Percentiles rank a stretch among this genome's conserved stretches.
These are phyloP conservation scores for Carpinus viminea DNA, from an alignment of 306 rosid genomes.

Conservation along the genomic window DNA sequence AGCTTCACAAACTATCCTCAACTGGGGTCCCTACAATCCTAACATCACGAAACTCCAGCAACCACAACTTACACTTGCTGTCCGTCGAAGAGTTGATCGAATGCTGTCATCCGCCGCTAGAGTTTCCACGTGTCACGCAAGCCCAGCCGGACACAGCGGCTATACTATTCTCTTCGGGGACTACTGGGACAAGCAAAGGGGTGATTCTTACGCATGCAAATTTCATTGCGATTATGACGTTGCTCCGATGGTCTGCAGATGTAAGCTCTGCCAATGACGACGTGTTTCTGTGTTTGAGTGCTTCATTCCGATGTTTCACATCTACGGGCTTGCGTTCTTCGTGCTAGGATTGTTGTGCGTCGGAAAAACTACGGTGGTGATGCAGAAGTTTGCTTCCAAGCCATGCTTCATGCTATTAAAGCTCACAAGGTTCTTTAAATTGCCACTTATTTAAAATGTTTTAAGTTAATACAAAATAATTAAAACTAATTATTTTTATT, in stretches of 20 bases:
- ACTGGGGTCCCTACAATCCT: constrained; percentile 64
- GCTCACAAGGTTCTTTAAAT: constrained; percentile 27
- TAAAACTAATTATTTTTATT: no score
- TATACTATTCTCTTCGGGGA: constrained; percentile 86
- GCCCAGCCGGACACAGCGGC: constrained; percentile 77
- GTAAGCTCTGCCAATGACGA: constrained; percentile 46
- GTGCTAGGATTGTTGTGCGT: constrained; percentile 61
- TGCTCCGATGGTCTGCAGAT: constrained; percentile 60
- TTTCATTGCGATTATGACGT: constrained; percentile 48
- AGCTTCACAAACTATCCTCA: constrained; percentile 55
- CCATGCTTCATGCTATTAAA: constrained; percentile 62
- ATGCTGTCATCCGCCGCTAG: constrained; percentile 47
- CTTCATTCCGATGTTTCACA: constrained; percentile 90
- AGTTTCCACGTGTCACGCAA: constrained; percentile 36
- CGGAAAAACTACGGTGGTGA: constrained; percentile 60
- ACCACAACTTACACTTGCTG: neutral
- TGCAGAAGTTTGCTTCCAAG: constrained; percentile 58
- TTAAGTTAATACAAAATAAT: no score
- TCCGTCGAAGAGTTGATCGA: constrained; percentile 71
- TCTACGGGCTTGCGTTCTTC: constrained; percentile 75
- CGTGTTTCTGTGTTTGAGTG: constrained; percentile 70
- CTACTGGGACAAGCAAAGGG: constrained; percentile 87
- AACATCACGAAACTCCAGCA: constrained; percentile 36
- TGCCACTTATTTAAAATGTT: no score
- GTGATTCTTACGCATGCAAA: constrained; percentile 77